Conservation (phyloP, 148 eudicot species). For the Camellia granthamiana region DNA sequence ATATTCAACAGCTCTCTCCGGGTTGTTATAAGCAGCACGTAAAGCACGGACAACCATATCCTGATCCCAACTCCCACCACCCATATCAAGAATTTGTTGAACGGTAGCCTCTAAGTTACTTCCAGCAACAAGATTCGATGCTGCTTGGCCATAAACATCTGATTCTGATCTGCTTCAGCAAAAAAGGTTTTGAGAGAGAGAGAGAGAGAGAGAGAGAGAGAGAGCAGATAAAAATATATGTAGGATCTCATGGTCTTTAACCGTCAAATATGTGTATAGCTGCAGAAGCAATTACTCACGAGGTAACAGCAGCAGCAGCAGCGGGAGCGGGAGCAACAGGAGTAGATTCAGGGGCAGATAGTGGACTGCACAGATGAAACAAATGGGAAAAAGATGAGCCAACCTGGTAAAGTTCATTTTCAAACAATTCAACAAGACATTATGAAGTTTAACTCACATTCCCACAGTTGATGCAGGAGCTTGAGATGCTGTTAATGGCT, state of each 20-base stretch:
- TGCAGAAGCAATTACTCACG: constrained; percentile 41
- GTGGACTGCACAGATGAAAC: constrained; percentile 31
- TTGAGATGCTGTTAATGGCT: constrained; percentile 38
- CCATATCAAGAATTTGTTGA: constrained; percentile 90
- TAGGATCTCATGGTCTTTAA: not conserved
- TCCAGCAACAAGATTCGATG: constrained; percentile 87
- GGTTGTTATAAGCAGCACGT: constrained; percentile 88
- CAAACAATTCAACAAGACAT: not conserved
- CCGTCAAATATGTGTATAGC: not conserved
- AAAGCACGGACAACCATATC: constrained; percentile 80
- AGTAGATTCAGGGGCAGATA: constrained; percentile 29
- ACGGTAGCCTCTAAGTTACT: constrained; percentile 57
- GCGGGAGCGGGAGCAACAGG: constrained; percentile 23
- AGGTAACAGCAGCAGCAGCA: constrained; percentile 14
- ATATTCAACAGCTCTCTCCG: constrained; percentile 93
- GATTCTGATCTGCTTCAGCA: constrained; percentile 36
- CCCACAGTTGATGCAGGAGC: constrained; percentile 33
- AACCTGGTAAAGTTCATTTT: not conserved
- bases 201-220: not conserved
- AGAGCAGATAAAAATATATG: not conserved
- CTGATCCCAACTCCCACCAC: constrained; percentile 91
- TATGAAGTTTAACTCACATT: constrained; percentile 35
- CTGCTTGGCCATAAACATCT: constrained; percentile 80
- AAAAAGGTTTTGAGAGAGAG: not conserved
- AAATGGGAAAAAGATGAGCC: constrained; percentile 1